Conservation (phyloP, 208 protist genomes). For the Wallacemonas sp. region DNA sequence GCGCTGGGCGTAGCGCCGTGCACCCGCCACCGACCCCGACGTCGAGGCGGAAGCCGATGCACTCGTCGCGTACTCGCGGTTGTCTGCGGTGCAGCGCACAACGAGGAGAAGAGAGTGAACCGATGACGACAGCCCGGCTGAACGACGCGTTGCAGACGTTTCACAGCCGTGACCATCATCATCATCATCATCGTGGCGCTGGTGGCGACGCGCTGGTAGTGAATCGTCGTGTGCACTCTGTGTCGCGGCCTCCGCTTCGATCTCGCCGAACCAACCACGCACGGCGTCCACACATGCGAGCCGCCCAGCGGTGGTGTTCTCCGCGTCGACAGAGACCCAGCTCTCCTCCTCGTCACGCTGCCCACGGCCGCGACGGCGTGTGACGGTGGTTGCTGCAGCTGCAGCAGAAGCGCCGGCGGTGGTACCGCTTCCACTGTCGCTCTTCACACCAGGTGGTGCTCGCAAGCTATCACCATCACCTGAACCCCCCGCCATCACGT, state of each 20-base stretch:
- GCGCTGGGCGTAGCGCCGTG: slow-evolving; percentile 27
- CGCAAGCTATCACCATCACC: background rate
- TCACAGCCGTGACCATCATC: too few species aligned
- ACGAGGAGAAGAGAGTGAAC: slow-evolving; percentile 44
- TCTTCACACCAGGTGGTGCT: too few species aligned
- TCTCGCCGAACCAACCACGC: slow-evolving; percentile 37
- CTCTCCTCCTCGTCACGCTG: background rate
- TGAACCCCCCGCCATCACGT: background rate
- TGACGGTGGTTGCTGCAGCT: too few species aligned
- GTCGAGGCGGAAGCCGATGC: background rate
- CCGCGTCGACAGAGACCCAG: slow-evolving; percentile 5
- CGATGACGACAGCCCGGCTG: background rate
- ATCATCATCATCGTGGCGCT: too few species aligned
- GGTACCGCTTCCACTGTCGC: too few species aligned
- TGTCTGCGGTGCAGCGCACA: slow-evolving; percentile 58
- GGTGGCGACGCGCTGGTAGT: too few species aligned
- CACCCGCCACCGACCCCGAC: background rate
- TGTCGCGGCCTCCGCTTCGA: slow-evolving; percentile 32
- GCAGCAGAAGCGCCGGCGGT: too few species aligned
- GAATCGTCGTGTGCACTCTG: too few species aligned
- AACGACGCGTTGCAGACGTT: too few species aligned
- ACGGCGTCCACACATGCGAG: slow-evolving; percentile 48
- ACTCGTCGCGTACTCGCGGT: slow-evolving; percentile 25
- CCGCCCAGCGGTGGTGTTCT: slow-evolving; percentile 26
- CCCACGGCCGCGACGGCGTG: slow-evolving; percentile 8